Percentiles rank a stretch among this genome's conserved stretches.
Evolutionary conservation across 345 rosid genomes (phyloP).

Genomic region (Cardiospermum halicacabum): DNA sequence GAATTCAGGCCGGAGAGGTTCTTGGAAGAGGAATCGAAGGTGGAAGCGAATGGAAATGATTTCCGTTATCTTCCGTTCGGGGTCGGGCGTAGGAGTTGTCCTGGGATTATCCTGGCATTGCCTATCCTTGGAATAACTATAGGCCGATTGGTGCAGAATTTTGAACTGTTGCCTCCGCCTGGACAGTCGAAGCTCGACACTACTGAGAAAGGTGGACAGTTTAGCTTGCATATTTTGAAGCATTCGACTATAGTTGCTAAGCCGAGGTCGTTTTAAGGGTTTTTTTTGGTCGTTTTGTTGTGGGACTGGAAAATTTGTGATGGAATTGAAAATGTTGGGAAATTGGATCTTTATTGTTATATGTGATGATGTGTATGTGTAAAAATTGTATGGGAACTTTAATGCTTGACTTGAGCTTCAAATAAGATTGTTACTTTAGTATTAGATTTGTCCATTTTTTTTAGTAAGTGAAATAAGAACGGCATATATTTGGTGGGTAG

Average conservation of each 20-base stretch:
- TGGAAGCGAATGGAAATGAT: slow-evolving; percentile 93
- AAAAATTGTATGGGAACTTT: neutral
- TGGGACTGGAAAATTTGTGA: neutral
- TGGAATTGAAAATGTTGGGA: neutral
- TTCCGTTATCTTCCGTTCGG: slow-evolving; percentile 96
- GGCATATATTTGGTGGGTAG: too few relatives aligned
- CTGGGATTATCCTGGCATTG: slow-evolving; percentile 90
- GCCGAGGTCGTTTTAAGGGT: slow-evolving; percentile 48
- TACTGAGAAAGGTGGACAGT: slow-evolving; percentile 89
- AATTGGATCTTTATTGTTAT: neutral
- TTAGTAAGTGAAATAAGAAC: neutral
- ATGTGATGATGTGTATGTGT: neutral
- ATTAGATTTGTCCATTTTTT: neutral
- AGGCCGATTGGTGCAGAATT: slow-evolving; percentile 92
- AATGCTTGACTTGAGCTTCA: neutral
- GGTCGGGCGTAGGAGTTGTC: slow-evolving; percentile 96
- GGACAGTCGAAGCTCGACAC: slow-evolving; percentile 82
- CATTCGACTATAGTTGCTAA: slow-evolving; percentile 89
- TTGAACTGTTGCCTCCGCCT: slow-evolving; percentile 91
- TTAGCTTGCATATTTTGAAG: slow-evolving; percentile 89
- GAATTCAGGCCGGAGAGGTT: slow-evolving; percentile 98
- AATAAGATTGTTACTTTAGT: neutral
- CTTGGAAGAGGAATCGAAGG: slow-evolving; percentile 86
- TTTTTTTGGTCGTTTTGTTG: neutral
- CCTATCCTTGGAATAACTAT: slow-evolving; percentile 88